Percentiles rank a stretch among this genome's conserved stretches.
Evolutionary conservation across 2,329 filamentous ascomycete genomes (phyloP).

Genomic region (Cucurbitaria berberidis): DNA sequence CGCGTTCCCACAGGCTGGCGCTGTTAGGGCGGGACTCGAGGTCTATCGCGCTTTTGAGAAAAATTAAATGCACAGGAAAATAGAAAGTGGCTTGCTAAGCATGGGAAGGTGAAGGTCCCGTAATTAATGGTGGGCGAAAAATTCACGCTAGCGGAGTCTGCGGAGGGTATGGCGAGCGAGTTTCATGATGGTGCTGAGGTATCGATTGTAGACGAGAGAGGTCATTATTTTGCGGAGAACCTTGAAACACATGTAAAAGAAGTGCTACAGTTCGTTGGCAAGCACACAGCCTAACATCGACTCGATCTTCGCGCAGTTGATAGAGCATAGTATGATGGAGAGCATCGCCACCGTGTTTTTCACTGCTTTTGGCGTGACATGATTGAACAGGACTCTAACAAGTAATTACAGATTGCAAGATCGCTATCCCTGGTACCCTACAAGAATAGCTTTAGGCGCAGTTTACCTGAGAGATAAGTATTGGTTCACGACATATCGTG

Average conservation of each 20-base stretch:
- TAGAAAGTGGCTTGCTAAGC: constrained; percentile 14
- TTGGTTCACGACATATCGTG: too few species aligned
- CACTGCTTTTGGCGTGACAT: too few species aligned
- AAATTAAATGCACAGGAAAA: constrained; percentile 42
- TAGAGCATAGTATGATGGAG: too few species aligned
- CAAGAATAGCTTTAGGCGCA: too few species aligned
- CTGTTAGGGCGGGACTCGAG: constrained; percentile 39
- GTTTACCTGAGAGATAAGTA: too few species aligned
- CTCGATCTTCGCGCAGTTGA: too few species aligned
- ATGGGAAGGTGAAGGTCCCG: constrained; percentile 36
- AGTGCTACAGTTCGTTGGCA: constrained; percentile 25
- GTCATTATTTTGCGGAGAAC: constrained; percentile 36
- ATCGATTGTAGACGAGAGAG: constrained; percentile 22
- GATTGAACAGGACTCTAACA: too few species aligned
- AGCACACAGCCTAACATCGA: constrained; percentile 12
- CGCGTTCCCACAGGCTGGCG: constrained; percentile 36
- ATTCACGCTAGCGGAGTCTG: constrained; percentile 24
- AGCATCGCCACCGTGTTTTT: too few species aligned
- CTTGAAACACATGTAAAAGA: constrained; percentile 24
- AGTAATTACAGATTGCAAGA: too few species aligned
- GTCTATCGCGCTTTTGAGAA: constrained; percentile 45
- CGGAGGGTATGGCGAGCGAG: constrained; percentile 29
- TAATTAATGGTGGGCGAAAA: constrained; percentile 31
- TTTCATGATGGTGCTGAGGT: constrained; percentile 22
- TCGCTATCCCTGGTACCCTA: too few species aligned